These are phyloP conservation scores for Xylaria sp. DNA, from an alignment of 2,329 filamentous ascomycete genomes.

Conservation along the genomic window DNA sequence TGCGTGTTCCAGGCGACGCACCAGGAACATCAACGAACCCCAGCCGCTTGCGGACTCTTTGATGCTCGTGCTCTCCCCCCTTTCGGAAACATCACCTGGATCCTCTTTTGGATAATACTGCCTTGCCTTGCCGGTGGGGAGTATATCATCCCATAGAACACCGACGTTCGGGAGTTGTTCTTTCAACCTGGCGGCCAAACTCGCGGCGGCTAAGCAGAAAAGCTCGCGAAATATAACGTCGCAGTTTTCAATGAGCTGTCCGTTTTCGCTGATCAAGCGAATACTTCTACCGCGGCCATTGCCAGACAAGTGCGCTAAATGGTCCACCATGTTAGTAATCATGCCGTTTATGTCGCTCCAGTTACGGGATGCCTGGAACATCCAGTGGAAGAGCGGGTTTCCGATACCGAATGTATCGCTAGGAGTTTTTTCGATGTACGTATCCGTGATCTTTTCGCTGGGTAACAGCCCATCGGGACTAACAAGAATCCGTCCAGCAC, in stretches of 20 bases:
- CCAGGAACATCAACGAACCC: slow-evolving; percentile 84
- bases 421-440: slow-evolving; percentile 75
- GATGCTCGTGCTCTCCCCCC: slow-evolving; percentile 29
- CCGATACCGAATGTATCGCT: slow-evolving; percentile 79
- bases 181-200: slow-evolving; percentile 75
- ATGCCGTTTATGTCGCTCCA: slow-evolving; percentile 77
- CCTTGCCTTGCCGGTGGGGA: slow-evolving; percentile 66
- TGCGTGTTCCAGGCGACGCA: slow-evolving; percentile 68
- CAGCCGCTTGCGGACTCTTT: slow-evolving; percentile 63
- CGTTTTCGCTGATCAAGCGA: slow-evolving; percentile 62
- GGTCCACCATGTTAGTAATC: slow-evolving; percentile 76
- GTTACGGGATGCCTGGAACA: slow-evolving; percentile 81
- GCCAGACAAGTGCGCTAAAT: slow-evolving; percentile 66
- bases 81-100: slow-evolving; percentile 27
- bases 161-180: slow-evolving; percentile 72
- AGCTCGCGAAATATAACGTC: slow-evolving; percentile 82
- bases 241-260: slow-evolving; percentile 73
- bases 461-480: slow-evolving; percentile 75
- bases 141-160: slow-evolving; percentile 78
- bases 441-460: slow-evolving; percentile 80
- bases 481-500: slow-evolving; percentile 72
- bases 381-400: slow-evolving; percentile 87
- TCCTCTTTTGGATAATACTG: slow-evolving; percentile 32
- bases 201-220: slow-evolving; percentile 81
- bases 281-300: slow-evolving; percentile 52